phyloP scores from a whole-genome alignment of 768 basidiomycete genomes.

The Kwoniella europaea region DNA sequence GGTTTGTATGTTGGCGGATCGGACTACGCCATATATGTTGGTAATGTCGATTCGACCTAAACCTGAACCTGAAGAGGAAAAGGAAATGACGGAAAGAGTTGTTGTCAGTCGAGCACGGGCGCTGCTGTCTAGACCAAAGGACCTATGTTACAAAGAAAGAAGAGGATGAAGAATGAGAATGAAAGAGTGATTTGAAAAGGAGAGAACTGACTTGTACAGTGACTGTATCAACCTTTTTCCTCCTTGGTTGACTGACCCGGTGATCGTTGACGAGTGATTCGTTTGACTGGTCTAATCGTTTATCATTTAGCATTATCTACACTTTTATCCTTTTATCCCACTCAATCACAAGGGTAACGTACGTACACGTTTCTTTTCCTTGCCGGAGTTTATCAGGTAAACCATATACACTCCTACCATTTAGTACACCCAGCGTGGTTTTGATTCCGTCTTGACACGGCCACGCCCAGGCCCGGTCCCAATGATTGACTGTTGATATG shows the following conservation, averaged over 20 bases:
- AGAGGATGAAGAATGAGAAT: too few species aligned
- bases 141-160: neutral
- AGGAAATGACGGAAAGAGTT: neutral
- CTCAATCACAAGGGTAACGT: neutral
- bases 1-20: neutral
- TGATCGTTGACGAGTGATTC: neutral
- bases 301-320: neutral
- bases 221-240: neutral
- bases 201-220: too few species aligned
- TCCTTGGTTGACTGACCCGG: neutral
- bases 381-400: neutral
- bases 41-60: neutral
- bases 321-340: neutral
- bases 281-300: neutral
- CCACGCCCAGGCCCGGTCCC: neutral
- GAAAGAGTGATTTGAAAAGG: too few species aligned
- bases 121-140: neutral
- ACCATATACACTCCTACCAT: neutral
- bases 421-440: neutral
- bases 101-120: neutral
- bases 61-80: neutral
- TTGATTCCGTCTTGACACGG: neutral
- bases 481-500: neutral
- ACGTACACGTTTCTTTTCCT: too few species aligned
- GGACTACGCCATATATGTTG: constrained; percentile 3